Evolutionary conservation across 257 asterid genomes (phyloP).

Genomic region (Capsicum baccatum): DNA sequence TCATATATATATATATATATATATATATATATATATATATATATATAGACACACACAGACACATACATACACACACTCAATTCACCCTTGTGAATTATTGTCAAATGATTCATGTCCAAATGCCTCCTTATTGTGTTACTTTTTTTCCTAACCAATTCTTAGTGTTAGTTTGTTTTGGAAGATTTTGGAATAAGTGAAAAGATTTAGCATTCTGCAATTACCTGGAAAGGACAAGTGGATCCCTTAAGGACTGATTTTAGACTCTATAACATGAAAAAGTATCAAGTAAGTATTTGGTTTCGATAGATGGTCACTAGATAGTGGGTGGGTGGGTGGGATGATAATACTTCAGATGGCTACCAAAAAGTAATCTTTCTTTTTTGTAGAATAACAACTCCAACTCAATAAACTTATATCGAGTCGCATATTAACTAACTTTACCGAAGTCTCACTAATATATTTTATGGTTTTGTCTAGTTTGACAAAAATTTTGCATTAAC

Average conservation of each 20-base stretch:
- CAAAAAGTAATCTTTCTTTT: slow-evolving; percentile 1
- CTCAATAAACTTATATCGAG: slow-evolving; percentile 16
- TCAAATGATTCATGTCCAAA: not conserved
- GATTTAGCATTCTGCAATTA: slow-evolving; percentile 10
- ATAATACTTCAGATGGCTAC: not conserved
- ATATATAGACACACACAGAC: too few relatives aligned
- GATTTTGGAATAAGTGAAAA: not conserved
- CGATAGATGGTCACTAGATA: not conserved
- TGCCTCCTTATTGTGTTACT: not conserved
- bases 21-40: too few relatives aligned
- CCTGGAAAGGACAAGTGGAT: not conserved
- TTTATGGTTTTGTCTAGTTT: too few relatives aligned
- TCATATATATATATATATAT: not conserved
- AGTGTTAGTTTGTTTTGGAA: slow-evolving; percentile 18
- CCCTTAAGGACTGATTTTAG: slow-evolving; percentile 9
- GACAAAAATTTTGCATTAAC: too few relatives aligned
- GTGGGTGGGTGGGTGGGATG: slow-evolving; percentile 23
- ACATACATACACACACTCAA: too few relatives aligned
- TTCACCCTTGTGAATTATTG: not conserved
- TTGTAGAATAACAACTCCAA: not conserved
- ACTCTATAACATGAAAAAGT: not conserved
- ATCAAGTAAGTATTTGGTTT: not conserved
- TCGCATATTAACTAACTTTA: too few relatives aligned
- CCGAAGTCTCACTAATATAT: too few relatives aligned
- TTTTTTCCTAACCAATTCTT: not conserved